phyloP scores from a whole-genome alignment of 768 basidiomycete species.

The Trametes villosa region DNA sequence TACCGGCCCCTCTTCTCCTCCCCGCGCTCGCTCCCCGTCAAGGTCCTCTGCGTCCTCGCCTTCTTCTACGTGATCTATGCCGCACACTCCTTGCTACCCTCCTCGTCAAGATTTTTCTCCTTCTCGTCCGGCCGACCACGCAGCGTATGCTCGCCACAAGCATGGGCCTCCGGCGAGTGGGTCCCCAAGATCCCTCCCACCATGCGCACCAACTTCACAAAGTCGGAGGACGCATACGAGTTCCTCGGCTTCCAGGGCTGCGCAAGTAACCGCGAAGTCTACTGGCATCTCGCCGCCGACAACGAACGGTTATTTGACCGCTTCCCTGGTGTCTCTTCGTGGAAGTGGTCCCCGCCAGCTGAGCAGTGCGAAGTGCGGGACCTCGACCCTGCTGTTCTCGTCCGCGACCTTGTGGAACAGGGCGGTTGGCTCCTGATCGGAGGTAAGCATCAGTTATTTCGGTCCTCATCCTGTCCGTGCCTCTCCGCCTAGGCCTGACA shows the following conservation, averaged over 20 bases:
- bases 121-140: slow-evolving; percentile 1
- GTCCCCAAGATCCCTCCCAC: slow-evolving; percentile 41
- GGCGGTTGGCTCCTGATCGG: slow-evolving; percentile 74
- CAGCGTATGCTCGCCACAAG: slow-evolving; percentile 39
- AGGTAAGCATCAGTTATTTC: slow-evolving; percentile 42
- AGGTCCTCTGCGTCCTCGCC: slow-evolving; percentile 14
- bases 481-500: background rate
- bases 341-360: slow-evolving; percentile 55
- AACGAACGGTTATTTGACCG: slow-evolving; percentile 50
- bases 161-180: slow-evolving; percentile 48
- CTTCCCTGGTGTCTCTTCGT: slow-evolving; percentile 57
- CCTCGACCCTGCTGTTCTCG: slow-evolving; percentile 47
- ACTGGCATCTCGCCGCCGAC: slow-evolving; percentile 67
- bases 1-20: slow-evolving; percentile 18
- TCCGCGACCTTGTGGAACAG: slow-evolving; percentile 64
- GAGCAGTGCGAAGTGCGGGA: slow-evolving; percentile 46
- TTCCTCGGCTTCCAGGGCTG: slow-evolving; percentile 67
- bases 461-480: background rate
- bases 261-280: slow-evolving; percentile 62
- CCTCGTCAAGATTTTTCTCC: slow-evolving; percentile 7
- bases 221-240: slow-evolving; percentile 46
- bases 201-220: slow-evolving; percentile 13
- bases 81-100: slow-evolving; percentile 16
- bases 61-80: slow-evolving; percentile 11
- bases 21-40: slow-evolving; percentile 18